phyloP scores from a whole-genome alignment of 176 grass and related monocot genomes.

The Oryza meyeriana region DNA sequence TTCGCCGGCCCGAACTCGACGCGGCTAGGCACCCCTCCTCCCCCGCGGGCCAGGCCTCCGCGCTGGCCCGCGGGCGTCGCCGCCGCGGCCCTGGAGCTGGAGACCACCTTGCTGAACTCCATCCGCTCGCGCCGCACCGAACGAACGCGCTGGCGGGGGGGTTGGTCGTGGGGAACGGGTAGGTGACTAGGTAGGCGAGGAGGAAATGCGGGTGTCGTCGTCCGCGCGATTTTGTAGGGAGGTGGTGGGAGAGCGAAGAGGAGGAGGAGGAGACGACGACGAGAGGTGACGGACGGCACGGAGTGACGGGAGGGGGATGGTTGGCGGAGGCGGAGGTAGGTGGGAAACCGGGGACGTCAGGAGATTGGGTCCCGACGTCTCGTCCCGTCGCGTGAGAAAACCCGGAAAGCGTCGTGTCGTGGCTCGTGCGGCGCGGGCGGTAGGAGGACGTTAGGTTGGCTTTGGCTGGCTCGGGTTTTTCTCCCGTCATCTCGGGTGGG shows the following conservation, averaged over 20 bases:
- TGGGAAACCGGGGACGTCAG: not conserved
- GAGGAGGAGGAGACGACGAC: too few relatives aligned
- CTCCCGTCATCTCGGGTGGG: too few relatives aligned
- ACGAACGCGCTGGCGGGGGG: too few relatives aligned
- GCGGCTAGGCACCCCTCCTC: not conserved
- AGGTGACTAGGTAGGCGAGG: not conserved
- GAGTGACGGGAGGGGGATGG: not conserved
- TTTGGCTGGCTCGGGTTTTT: not conserved
- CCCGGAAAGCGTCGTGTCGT: not conserved
- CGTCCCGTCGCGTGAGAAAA: not conserved
- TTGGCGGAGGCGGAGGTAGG: not conserved
- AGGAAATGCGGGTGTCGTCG: not conserved
- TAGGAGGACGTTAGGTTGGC: not conserved
- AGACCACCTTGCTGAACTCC: slow-evolving; percentile 22
- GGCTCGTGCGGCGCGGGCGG: not conserved
- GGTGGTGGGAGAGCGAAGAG: not conserved
- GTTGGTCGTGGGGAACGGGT: not conserved
- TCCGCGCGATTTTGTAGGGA: not conserved
- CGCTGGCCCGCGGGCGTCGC: not conserved
- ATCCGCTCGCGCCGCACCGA: not conserved
- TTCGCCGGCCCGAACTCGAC: slow-evolving; percentile 11
- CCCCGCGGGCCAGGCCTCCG: not conserved
- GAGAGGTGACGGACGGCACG: too few relatives aligned
- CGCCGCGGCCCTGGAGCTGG: not conserved
- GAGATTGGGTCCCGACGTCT: not conserved